Conservation (phyloP, 768 basidiomycete genomes). For the Obba rivulosa region DNA sequence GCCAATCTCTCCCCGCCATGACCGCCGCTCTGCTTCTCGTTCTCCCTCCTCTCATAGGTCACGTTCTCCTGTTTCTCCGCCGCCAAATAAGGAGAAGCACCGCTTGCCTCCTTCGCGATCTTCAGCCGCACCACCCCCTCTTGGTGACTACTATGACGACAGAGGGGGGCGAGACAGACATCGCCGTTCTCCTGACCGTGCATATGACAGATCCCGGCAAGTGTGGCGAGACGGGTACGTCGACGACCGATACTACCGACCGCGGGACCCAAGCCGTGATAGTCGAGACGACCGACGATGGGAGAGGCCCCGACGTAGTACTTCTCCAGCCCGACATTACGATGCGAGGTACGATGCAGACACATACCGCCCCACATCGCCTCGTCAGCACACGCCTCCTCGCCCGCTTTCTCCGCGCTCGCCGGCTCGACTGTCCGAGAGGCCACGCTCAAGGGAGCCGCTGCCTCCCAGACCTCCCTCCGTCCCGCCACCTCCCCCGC, state of each 20-base stretch:
- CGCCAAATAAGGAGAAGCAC: slow-evolving; percentile 22
- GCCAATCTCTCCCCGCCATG: slow-evolving; percentile 1
- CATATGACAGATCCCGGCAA: no score
- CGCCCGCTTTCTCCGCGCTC: slow-evolving; percentile 15
- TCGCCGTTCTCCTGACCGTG: no score
- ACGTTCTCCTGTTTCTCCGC: slow-evolving; percentile 16
- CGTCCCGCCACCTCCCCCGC: slow-evolving; percentile 15
- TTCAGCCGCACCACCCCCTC: slow-evolving; percentile 9
- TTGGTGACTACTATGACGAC: slow-evolving; percentile 10
- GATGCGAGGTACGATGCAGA: slow-evolving; percentile 4
- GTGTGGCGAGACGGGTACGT: not conserved
- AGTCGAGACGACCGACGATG: not conserved
- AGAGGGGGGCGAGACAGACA: slow-evolving; percentile 4
- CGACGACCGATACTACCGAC: not conserved
- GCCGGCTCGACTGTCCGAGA: slow-evolving; percentile 10
- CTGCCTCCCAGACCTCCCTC: slow-evolving; percentile 9
- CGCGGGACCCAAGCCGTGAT: not conserved
- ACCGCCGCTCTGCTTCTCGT: slow-evolving; percentile 4
- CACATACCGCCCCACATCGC: slow-evolving; percentile 18
- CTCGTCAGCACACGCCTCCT: slow-evolving; percentile 8
- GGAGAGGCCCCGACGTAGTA: slow-evolving; percentile 9
- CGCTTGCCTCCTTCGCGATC: slow-evolving; percentile 21
- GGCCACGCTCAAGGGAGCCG: no score
- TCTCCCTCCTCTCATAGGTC: slow-evolving; percentile 23
- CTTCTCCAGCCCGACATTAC: not conserved